These are phyloP conservation scores for Fusarium sp. DNA, from an alignment of 2,329 filamentous ascomycete genomes.

Conservation along the genomic window DNA sequence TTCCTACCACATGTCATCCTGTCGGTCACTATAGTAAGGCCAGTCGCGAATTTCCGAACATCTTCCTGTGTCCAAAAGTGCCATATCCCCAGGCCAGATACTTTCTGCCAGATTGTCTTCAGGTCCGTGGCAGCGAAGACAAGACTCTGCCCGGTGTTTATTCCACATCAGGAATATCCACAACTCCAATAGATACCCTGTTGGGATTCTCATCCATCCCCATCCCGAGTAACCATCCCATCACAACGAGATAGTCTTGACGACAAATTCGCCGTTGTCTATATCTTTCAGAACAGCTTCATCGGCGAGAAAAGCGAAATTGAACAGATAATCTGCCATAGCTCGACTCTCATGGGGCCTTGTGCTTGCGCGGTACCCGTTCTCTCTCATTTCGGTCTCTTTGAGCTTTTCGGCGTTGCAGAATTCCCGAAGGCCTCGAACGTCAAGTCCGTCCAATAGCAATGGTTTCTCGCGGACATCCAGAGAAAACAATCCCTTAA, in stretches of 20 bases:
- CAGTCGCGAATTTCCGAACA: too few species aligned
- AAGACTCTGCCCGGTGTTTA: background rate
- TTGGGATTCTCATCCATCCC: constrained; percentile 8
- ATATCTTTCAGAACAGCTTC: background rate
- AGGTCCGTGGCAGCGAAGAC: too few species aligned
- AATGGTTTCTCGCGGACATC: too few species aligned
- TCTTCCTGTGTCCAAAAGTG: too few species aligned
- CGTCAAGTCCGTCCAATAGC: too few species aligned
- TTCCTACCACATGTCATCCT: too few species aligned
- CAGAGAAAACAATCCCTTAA: background rate
- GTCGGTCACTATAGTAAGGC: too few species aligned
- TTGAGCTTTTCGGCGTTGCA: background rate
- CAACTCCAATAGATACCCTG: constrained; percentile 9
- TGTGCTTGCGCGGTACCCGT: too few species aligned
- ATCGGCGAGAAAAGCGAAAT: background rate
- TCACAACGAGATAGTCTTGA: background rate
- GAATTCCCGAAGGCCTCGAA: accelerated
- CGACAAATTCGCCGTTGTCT: background rate
- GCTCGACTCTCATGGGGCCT: background rate
- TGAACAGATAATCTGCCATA: background rate
- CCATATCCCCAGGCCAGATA: too few species aligned
- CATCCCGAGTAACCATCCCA: background rate
- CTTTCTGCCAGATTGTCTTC: too few species aligned
- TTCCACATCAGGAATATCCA: background rate
- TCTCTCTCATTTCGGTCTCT: too few species aligned